A percentile compares a stretch with the other conserved stretches of the same genome.
Conservation (phyloP, 108 stramenopile species). For the Fragilariopsis cylindrus region DNA sequence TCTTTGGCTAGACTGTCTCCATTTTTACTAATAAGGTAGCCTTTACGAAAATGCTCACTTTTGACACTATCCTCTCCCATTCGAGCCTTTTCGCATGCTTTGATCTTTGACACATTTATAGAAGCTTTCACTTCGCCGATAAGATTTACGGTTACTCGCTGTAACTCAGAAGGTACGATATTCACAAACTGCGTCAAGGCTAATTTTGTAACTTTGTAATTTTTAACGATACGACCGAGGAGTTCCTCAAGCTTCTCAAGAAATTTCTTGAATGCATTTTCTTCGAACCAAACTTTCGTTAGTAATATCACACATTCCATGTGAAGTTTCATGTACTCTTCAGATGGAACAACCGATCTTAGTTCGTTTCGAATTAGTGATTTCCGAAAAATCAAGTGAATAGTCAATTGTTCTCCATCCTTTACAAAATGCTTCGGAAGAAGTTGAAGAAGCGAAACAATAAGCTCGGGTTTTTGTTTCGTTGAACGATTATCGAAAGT, state of each 20-base stretch:
- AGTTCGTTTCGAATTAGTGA: constrained; percentile 38
- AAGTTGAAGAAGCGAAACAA: constrained; percentile 58
- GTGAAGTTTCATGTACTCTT: constrained; percentile 34
- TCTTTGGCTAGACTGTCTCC: background rate
- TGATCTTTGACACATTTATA: constrained; percentile 15
- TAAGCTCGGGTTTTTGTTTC: constrained; percentile 39
- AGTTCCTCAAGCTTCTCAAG: constrained; percentile 8
- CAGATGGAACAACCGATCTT: constrained; percentile 24
- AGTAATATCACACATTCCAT: constrained; percentile 26
- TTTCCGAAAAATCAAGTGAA: constrained; percentile 40
- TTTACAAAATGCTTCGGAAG: constrained; percentile 51
- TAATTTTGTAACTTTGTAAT: background rate
- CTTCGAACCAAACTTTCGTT: constrained; percentile 28
- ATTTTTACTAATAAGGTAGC: background rate
- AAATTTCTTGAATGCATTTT: constrained; percentile 5
- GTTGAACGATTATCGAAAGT: constrained; percentile 17
- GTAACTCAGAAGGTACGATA: constrained; percentile 22
- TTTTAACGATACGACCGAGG: constrained; percentile 3
- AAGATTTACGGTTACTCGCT: constrained; percentile 1
- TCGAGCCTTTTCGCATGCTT: constrained; percentile 23
- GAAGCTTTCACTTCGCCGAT: constrained; percentile 16
- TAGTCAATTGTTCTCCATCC: constrained; percentile 48
- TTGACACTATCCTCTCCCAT: constrained; percentile 13
- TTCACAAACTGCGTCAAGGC: constrained; percentile 12
- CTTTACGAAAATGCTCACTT: constrained; percentile 19